These are phyloP conservation scores for Pharnaceum exiguum DNA, from an alignment of 148 eudicot species.

Conservation along the genomic window DNA sequence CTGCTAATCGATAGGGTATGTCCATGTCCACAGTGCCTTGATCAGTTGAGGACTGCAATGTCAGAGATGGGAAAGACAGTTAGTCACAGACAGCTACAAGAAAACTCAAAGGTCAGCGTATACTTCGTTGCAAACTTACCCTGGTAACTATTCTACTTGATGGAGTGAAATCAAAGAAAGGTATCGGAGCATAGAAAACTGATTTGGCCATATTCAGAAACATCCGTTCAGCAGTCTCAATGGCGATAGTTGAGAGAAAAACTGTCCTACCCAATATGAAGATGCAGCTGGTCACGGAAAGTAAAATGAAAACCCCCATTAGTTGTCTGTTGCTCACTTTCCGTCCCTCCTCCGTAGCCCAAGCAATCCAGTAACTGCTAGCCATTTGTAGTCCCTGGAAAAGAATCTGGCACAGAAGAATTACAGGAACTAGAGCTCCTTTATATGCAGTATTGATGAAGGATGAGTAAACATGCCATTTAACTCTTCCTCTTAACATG, in stretches of 20 bases:
- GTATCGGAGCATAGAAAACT: constrained; percentile 74
- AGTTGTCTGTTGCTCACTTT: constrained; percentile 41
- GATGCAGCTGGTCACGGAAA: constrained; percentile 76
- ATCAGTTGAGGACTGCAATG: constrained; percentile 78
- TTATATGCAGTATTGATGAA: constrained; percentile 62
- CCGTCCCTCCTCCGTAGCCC: constrained; percentile 66
- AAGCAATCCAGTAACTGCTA: constrained; percentile 92
- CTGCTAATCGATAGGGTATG: constrained; percentile 89
- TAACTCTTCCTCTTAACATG: constrained; percentile 61
- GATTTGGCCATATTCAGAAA: constrained; percentile 66
- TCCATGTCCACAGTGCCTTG: constrained; percentile 89
- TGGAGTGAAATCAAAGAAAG: constrained; percentile 83
- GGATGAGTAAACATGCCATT: constrained; percentile 58
- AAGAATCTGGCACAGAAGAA: constrained; percentile 68
- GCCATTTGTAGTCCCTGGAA: constrained; percentile 76
- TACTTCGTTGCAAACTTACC: constrained; percentile 39
- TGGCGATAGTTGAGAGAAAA: constrained; percentile 74
- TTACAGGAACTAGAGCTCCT: constrained; percentile 81
- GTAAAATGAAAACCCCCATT: constrained; percentile 49
- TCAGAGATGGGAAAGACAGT: background rate
- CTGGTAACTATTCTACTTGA: constrained; percentile 84
- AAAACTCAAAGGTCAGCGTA: background rate
- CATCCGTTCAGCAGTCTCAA: constrained; percentile 62
- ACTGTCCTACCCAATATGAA: constrained; percentile 81
- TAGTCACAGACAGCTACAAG: background rate